A percentile compares a stretch with the other conserved stretches of the same genome.
phyloP scores from a whole-genome alignment of 176 grass and related monocot species.

The Triticum timopheevii region DNA sequence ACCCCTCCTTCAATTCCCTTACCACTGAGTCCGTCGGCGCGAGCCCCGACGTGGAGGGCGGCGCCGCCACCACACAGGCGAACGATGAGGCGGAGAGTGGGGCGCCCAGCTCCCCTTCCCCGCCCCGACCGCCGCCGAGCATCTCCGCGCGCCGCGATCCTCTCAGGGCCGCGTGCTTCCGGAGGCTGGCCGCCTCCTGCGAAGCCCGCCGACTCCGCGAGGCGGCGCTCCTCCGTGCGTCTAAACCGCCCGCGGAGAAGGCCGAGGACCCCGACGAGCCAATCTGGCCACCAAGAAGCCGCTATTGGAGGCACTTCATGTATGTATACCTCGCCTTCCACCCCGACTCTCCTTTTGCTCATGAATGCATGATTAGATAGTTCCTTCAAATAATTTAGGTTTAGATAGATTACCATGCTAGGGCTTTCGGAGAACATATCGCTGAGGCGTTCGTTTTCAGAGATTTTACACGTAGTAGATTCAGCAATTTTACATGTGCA shows the following conservation, averaged over 20 bases:
- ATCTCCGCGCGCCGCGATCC: neutral
- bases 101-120: neutral
- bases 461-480: too few relatives aligned
- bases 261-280: neutral
- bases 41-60: too few relatives aligned
- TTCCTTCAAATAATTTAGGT: too few relatives aligned
- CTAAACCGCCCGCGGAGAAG: neutral
- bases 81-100: neutral
- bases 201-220: neutral
- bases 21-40: too few relatives aligned
- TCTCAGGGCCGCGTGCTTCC: slow-evolving; percentile 21
- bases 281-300: slow-evolving; percentile 6
- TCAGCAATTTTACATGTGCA: neutral
- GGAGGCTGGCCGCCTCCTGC: neutral
- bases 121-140: neutral
- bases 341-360: neutral
- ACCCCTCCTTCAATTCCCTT: too few relatives aligned
- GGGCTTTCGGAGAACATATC: too few relatives aligned
- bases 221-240: neutral
- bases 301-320: slow-evolving; percentile 8
- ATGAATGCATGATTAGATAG: too few relatives aligned
- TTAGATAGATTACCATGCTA: too few relatives aligned
- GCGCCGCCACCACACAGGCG: neutral
- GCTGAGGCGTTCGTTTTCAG: too few relatives aligned
- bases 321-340: slow-evolving; percentile 1